Percentiles rank a stretch among this genome's conserved stretches.
Evolutionary conservation across 1,284 basidiomycete species (phyloP).

Genomic region (Rhodotorula sp.): DNA sequence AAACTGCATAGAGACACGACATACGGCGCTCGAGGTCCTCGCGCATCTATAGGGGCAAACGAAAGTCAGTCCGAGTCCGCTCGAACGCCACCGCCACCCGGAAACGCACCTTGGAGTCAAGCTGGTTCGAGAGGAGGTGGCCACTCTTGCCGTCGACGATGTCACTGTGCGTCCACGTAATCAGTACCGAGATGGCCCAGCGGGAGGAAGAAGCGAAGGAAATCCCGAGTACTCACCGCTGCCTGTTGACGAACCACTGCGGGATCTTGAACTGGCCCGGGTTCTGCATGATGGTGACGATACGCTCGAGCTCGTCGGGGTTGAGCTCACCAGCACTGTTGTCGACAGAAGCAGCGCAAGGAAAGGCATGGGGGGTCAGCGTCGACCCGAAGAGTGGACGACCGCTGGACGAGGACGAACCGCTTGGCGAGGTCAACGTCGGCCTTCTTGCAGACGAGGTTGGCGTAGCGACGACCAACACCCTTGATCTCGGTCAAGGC

Average conservation of each 20-base stretch:
- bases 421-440: slow-evolving; percentile 99
- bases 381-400: neutral
- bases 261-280: slow-evolving; percentile 99
- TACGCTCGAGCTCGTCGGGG: slow-evolving; percentile 95
- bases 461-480: slow-evolving; percentile 98
- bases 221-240: slow-evolving; percentile 48
- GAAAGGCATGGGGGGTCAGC: neutral
- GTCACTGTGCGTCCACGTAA: slow-evolving; percentile 58
- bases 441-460: slow-evolving; percentile 99
- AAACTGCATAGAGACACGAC: neutral
- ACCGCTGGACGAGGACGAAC: slow-evolving; percentile 55
- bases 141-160: slow-evolving; percentile 96
- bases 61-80: neutral
- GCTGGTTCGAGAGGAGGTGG: slow-evolving; percentile 90
- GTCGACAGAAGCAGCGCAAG: no score
- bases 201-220: neutral
- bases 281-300: slow-evolving; percentile 99
- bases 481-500: slow-evolving; percentile 98
- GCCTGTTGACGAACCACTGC: slow-evolving; percentile 96
- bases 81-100: neutral
- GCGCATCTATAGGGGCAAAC: slow-evolving; percentile 54
- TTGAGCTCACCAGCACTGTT: slow-evolving; percentile 85
- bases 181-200: no score
- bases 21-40: slow-evolving; percentile 85
- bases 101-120: slow-evolving; percentile 82